A percentile compares a stretch with the other conserved stretches of the same genome.
These are phyloP conservation scores for Mucor ambiguus DNA, from an alignment of 371 early-diverging fungal species.

Conservation along the genomic window DNA sequence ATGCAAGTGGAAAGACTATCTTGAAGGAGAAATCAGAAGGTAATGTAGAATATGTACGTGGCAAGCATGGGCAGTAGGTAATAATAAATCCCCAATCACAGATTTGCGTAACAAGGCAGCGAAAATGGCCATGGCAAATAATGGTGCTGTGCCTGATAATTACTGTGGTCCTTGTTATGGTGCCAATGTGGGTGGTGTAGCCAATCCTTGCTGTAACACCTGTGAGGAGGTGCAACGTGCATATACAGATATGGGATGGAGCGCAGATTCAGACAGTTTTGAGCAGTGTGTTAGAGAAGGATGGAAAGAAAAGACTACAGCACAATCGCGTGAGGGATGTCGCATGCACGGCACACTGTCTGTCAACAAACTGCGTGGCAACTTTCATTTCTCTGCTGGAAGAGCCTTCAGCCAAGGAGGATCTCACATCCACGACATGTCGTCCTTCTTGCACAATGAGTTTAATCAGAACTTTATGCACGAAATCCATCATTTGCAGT, in stretches of 20 bases:
- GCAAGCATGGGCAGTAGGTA: neutral
- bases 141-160: slow-evolving; percentile 21
- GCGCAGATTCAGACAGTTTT: slow-evolving; percentile 70
- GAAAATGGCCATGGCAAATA: slow-evolving; percentile 14
- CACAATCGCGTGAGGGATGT: slow-evolving; percentile 89
- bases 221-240: slow-evolving; percentile 90
- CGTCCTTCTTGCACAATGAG: slow-evolving; percentile 37
- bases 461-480: slow-evolving; percentile 78
- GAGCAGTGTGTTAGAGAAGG: slow-evolving; percentile 93
- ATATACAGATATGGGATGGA: slow-evolving; percentile 82
- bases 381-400: slow-evolving; percentile 94
- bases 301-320: slow-evolving; percentile 69
- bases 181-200: slow-evolving; percentile 54
- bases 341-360: slow-evolving; percentile 78
- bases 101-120: slow-evolving; percentile 27
- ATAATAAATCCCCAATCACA: neutral
- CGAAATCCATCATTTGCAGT: slow-evolving; percentile 78
- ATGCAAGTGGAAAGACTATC: slow-evolving; percentile 68
- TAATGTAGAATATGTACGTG: slow-evolving; percentile 15
- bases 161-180: slow-evolving; percentile 95
- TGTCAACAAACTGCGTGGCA: slow-evolving; percentile 90
- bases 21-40: slow-evolving; percentile 55
- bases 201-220: slow-evolving; percentile 85
- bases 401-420: slow-evolving; percentile 71
- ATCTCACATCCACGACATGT: slow-evolving; percentile 69